Evolutionary conservation across 169 alveolate genomes (phyloP).

Genomic region (Cryptosporidium andersoni): DNA sequence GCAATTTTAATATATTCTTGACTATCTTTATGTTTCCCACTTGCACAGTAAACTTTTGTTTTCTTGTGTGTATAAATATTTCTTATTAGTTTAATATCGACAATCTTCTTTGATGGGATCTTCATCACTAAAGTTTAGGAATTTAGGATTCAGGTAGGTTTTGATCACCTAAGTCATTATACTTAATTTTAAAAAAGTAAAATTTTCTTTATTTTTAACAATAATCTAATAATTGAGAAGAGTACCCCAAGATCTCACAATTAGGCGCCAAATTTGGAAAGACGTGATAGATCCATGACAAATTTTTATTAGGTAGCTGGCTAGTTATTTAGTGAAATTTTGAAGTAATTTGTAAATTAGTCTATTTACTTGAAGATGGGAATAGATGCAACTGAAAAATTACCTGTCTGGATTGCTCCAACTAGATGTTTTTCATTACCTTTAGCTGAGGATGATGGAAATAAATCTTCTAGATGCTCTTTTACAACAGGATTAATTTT

Average conservation of each 20-base stretch:
- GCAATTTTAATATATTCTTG: background rate
- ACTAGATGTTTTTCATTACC: slow-evolving; percentile 21
- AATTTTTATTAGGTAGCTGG: background rate
- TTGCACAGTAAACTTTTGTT: slow-evolving; percentile 30
- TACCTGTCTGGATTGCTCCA: slow-evolving; percentile 69
- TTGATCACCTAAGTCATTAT: too few relatives aligned
- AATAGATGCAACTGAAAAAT: slow-evolving; percentile 33
- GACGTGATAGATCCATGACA: background rate
- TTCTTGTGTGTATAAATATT: slow-evolving; percentile 3
- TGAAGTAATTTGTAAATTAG: background rate
- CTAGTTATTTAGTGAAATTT: background rate
- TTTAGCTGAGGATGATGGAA: background rate
- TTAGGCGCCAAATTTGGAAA: too few relatives aligned
- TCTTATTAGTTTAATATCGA: background rate
- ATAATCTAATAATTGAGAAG: too few relatives aligned
- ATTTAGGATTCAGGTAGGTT: background rate
- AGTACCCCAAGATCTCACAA: too few relatives aligned
- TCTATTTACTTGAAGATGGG: background rate
- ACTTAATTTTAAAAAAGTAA: too few relatives aligned
- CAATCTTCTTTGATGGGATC: slow-evolving; percentile 31
- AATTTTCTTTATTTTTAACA: too few relatives aligned
- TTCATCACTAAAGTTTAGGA: background rate
- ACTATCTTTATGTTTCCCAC: background rate
- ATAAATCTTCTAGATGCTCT: slow-evolving; percentile 15
- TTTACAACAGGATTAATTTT: slow-evolving; percentile 48